Base-by-base conservation (phyloP, 371 early-diverging fungal species). In the Mortierella sp. region DNA sequence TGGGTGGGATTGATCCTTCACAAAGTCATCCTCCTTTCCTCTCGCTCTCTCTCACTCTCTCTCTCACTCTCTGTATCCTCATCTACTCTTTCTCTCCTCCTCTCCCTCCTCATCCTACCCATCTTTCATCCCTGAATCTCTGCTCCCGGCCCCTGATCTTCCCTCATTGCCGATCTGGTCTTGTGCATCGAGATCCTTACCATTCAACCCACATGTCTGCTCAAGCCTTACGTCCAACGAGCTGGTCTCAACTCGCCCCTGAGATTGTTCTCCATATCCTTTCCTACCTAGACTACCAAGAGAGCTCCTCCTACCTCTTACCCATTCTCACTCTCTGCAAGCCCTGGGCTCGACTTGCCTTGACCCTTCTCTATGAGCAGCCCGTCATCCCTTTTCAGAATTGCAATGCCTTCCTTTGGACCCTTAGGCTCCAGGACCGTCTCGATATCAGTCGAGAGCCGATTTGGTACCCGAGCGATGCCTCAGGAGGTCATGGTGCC, bases 261-360 rank as follows among this genome's bases (percentile, higher is more conserved):
- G 75, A 75, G 45, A 55, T 75, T 37, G 60, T 70, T 45, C 57
- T 75, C 26, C 67, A 67, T 46, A 70, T 75, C 57, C 67, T 75
- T 21, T 66, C 66, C 52, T 70, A 60, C 60, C 60, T 75, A 19
- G 53, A 46, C 26, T 28, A 28, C 51, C 48, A 14, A n/a, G 51
- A 66, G 26, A 37, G 25, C 2, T 67, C 70, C 21, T 53, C 67
- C 2, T 21, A 58, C 6, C 60, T 75, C 1, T 23, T 15, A 15
- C 70, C 75, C 7, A 75, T 75, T 67, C 61, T 75, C 16, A 75
- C 75, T 18, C 60, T 75, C 43, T 62, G 64, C 67, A 75, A 70
- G 64, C 19, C 29, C 18, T 75, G 75, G 75, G 70, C 75, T 11
- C 57, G 70, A 14, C 67, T 70, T 9, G 70, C 75, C n/a, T 56